Evolutionary conservation across 139 green algal genomes (phyloP).

Genomic region (Auxenochlorella protothecoides): DNA sequence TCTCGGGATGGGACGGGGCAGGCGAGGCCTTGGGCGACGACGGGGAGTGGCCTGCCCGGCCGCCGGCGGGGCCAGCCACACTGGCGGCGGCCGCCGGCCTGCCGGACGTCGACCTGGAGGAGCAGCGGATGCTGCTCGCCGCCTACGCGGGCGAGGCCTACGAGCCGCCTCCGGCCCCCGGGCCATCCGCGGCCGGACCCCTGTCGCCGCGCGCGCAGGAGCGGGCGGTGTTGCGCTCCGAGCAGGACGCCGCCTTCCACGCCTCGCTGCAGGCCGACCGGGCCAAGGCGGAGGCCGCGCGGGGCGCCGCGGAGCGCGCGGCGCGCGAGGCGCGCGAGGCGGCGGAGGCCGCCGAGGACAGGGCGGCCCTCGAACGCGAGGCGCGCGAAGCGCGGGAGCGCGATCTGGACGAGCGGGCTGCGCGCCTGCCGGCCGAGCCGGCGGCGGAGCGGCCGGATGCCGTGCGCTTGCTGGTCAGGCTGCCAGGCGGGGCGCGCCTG

Average conservation of each 20-base stretch:
- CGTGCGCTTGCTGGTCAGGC: constrained; percentile 42
- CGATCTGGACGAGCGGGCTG: constrained; percentile 9
- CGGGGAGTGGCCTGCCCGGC: too few relatives aligned
- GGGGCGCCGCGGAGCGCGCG: not conserved
- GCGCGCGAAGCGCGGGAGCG: constrained; percentile 5
- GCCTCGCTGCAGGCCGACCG: constrained; percentile 14
- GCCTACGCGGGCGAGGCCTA: constrained; percentile 21
- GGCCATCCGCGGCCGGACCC: not conserved
- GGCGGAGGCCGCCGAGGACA: not conserved
- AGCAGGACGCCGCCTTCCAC: constrained; percentile 22
- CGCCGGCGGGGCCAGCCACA: not conserved
- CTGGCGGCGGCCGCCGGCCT: not conserved
- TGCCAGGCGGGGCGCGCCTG: constrained; percentile 49
- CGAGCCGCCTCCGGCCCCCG: constrained; percentile 8
- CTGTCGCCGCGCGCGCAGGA: constrained; percentile 20
- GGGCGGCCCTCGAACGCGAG: constrained; percentile 10
- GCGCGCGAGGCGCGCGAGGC: constrained; percentile 5
- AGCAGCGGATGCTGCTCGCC: constrained; percentile 32
- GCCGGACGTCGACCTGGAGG: constrained; percentile 23
- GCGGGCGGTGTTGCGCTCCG: constrained; percentile 11
- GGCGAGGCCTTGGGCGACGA: too few relatives aligned
- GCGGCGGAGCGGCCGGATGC: constrained; percentile 12
- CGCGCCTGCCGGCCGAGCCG: constrained; percentile 42
- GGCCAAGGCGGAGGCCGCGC: constrained; percentile 8
- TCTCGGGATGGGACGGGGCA: too few relatives aligned